These are phyloP conservation scores for Tulasnella sp. DNA, from an alignment of 768 basidiomycete species.

Conservation along the genomic window DNA sequence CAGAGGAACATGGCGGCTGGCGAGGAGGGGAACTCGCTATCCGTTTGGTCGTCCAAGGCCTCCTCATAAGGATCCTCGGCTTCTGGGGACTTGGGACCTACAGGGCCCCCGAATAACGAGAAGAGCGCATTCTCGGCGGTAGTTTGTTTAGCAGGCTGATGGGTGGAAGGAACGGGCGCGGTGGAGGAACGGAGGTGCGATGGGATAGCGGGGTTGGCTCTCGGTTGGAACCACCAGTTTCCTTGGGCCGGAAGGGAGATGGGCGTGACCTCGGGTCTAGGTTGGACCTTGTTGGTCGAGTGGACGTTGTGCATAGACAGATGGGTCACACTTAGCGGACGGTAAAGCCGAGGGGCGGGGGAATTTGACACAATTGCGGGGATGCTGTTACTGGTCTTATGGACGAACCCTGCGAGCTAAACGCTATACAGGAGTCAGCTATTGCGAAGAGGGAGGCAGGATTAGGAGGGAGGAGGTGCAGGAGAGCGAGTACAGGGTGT, in stretches of 20 bases:
- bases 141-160: constrained; percentile 10
- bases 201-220: constrained; percentile 15
- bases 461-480: background rate
- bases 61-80: constrained; percentile 14
- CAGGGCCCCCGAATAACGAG: constrained; percentile 17
- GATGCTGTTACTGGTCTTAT: constrained; percentile 14
- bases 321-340: background rate
- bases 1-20: constrained; percentile 39
- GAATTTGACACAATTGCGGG: constrained; percentile 14
- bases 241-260: background rate
- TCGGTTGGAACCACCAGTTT: constrained; percentile 27
- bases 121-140: constrained; percentile 14
- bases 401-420: background rate
- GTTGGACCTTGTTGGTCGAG: constrained; percentile 12
- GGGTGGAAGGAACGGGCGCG: constrained; percentile 1
- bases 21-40: constrained; percentile 8
- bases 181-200: constrained; percentile 1
- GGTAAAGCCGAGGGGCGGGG: constrained; percentile 8
- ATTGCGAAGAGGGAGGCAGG: background rate
- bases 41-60: constrained; percentile 11
- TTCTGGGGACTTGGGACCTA: background rate
- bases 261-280: constrained; percentile 22
- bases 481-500: background rate
- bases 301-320: constrained; percentile 22
- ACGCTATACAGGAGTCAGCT: background rate